These are phyloP conservation scores for Cladosporium sp. DNA, from an alignment of 2,329 filamentous ascomycete genomes.

Conservation along the genomic window DNA sequence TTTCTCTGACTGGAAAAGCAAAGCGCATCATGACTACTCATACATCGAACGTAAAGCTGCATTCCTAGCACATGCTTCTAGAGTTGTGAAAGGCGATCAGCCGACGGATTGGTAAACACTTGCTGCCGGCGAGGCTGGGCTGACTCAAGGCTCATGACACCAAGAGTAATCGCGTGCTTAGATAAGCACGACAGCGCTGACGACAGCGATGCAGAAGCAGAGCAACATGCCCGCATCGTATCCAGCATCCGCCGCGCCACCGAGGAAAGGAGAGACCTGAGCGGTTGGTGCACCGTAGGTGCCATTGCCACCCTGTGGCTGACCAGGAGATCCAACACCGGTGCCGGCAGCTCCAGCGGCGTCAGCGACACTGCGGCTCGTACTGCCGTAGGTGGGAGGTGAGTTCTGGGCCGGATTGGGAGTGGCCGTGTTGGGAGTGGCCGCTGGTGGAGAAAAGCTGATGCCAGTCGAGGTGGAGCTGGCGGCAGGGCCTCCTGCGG, in stretches of 20 bases:
- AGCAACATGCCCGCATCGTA: slow-evolving; percentile 15
- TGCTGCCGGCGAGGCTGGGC: background rate
- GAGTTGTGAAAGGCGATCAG: slow-evolving; percentile 3
- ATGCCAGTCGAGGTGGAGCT: background rate
- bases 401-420: background rate
- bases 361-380: slow-evolving; percentile 15
- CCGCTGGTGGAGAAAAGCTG: background rate
- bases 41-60: slow-evolving; percentile 10
- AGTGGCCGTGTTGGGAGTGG: background rate
- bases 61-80: slow-evolving; percentile 12
- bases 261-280: slow-evolving; percentile 15
- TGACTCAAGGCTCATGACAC: no score
- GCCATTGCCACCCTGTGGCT: slow-evolving; percentile 13
- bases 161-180: background rate
- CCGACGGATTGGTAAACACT: background rate
- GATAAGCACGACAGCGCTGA: slow-evolving; percentile 18
- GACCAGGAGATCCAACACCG: slow-evolving; percentile 1
- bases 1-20: no score
- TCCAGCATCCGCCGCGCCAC: slow-evolving; percentile 11
- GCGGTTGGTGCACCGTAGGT: slow-evolving; percentile 14
- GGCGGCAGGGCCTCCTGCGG: background rate
- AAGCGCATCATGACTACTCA: slow-evolving; percentile 3
- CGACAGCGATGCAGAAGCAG: slow-evolving; percentile 18
- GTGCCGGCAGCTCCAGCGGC: slow-evolving; percentile 15
- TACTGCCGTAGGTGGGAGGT: slow-evolving; percentile 1